A percentile compares a stretch with the other conserved stretches of the same genome.
phyloP scores from a whole-genome alignment of 805 yeast species.

The Yarrowia osloensis region DNA sequence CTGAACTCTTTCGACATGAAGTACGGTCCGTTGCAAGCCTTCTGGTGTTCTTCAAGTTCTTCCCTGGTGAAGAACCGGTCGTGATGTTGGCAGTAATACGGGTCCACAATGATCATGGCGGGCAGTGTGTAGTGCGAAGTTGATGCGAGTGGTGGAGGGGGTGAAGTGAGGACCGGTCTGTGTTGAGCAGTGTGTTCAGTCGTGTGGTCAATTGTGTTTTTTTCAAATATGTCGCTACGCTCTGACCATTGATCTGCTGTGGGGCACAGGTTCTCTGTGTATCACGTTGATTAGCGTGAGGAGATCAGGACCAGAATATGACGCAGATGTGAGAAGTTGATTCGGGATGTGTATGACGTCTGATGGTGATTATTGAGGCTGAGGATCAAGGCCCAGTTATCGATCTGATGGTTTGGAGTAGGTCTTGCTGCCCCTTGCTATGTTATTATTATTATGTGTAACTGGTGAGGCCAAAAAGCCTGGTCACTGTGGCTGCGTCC shows the following conservation, averaged over 20 bases:
- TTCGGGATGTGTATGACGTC: too few relatives aligned
- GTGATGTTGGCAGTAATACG: neutral
- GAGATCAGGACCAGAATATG: too few relatives aligned
- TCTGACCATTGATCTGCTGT: too few relatives aligned
- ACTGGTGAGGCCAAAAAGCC: neutral
- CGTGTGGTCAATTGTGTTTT: too few relatives aligned
- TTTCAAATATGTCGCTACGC: too few relatives aligned
- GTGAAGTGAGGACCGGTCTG: too few relatives aligned
- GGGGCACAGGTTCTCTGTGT: too few relatives aligned
- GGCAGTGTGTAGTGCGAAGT: neutral
- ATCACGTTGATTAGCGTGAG: too few relatives aligned
- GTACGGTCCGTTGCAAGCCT: neutral
- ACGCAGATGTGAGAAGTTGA: too few relatives aligned
- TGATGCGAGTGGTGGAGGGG: too few relatives aligned
- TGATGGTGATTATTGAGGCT: too few relatives aligned
- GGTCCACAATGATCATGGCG: neutral
- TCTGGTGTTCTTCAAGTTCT: conserved; percentile 4
- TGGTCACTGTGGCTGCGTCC: neutral
- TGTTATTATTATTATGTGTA: neutral
- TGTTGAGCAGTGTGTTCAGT: too few relatives aligned
- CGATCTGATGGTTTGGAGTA: neutral
- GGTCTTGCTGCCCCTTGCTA: neutral
- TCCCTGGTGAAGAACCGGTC: neutral
- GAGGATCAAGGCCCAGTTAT: neutral
- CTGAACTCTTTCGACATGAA: neutral